These are phyloP conservation scores for Aspergillus panamensis DNA, from an alignment of 495 filamentous ascomycete species.

Conservation along the genomic window DNA sequence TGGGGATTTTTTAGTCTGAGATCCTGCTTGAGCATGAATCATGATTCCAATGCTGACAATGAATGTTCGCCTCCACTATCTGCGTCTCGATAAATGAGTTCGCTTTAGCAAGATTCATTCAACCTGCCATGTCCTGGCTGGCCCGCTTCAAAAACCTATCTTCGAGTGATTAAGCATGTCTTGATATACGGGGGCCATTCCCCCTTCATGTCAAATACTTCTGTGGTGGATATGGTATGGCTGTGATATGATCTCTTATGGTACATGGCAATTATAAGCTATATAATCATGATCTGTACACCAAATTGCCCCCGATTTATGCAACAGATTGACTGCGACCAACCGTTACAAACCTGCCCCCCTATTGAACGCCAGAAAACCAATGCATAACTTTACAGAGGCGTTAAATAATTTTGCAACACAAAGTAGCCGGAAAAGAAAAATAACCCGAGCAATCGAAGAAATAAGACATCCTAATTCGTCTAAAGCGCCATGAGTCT, in stretches of 20 bases:
- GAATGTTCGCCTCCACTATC: too few relatives aligned
- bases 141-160: too few relatives aligned
- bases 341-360: background rate
- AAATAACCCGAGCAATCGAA: background rate
- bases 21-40: background rate
- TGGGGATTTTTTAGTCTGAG: background rate
- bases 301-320: background rate
- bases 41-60: too few relatives aligned
- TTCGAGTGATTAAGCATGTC: too few relatives aligned
- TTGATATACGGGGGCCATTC: too few relatives aligned
- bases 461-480: background rate
- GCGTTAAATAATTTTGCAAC: background rate
- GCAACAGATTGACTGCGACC: background rate
- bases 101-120: too few relatives aligned
- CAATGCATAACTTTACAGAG: constrained; percentile 8
- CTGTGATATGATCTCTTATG: constrained; percentile 10
- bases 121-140: too few relatives aligned
- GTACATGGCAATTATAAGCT: constrained; percentile 17
- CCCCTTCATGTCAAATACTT: background rate
- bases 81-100: too few relatives aligned
- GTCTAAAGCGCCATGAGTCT: constrained; percentile 19
- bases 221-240: constrained; percentile 1
- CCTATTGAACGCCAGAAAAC: constrained; percentile 1
- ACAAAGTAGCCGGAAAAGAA: background rate
- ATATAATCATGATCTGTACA: constrained; percentile 15